phyloP scores from a whole-genome alignment of 768 basidiomycete genomes.

The Leccinellum luteum region DNA sequence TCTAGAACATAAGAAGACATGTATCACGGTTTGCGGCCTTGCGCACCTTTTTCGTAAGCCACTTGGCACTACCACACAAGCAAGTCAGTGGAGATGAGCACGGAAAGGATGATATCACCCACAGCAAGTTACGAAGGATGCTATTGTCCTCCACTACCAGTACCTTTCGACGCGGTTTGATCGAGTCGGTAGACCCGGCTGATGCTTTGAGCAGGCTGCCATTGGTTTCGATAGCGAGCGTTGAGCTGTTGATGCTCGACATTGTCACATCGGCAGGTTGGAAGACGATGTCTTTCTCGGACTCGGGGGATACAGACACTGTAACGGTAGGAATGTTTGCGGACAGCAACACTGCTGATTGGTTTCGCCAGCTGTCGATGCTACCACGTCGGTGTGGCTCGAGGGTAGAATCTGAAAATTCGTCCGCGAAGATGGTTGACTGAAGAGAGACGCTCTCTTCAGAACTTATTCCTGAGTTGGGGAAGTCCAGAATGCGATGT shows the following conservation, averaged over 20 bases:
- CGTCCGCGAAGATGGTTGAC: slow-evolving; percentile 28
- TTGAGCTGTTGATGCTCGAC: slow-evolving; percentile 33
- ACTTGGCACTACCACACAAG: slow-evolving; percentile 44
- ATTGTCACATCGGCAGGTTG: slow-evolving; percentile 8
- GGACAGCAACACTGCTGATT: slow-evolving; percentile 8
- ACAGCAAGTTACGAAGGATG: slow-evolving; percentile 82
- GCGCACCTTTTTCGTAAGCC: slow-evolving; percentile 58
- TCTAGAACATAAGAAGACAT: slow-evolving; percentile 1
- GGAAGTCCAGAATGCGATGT: slow-evolving; percentile 21
- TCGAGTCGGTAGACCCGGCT: slow-evolving; percentile 46
- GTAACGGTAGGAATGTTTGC: slow-evolving; percentile 7
- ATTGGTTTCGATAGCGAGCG: slow-evolving; percentile 52
- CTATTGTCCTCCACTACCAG: slow-evolving; percentile 90
- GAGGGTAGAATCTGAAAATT: slow-evolving; percentile 10
- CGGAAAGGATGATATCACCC: slow-evolving; percentile 31
- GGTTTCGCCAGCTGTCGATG: slow-evolving; percentile 29
- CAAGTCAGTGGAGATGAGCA: slow-evolving; percentile 8
- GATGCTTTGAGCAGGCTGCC: slow-evolving; percentile 73
- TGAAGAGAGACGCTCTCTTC: slow-evolving; percentile 29
- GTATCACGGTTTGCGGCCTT: neutral
- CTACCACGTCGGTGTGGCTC: slow-evolving; percentile 34
- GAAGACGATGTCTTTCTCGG: slow-evolving; percentile 30
- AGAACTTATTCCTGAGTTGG: slow-evolving; percentile 16
- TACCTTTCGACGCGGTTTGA: slow-evolving; percentile 54
- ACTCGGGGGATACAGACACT: slow-evolving; percentile 22